phyloP scores from a whole-genome alignment of 371 early-diverging fungal genomes.

The Agmasoma carcini region DNA sequence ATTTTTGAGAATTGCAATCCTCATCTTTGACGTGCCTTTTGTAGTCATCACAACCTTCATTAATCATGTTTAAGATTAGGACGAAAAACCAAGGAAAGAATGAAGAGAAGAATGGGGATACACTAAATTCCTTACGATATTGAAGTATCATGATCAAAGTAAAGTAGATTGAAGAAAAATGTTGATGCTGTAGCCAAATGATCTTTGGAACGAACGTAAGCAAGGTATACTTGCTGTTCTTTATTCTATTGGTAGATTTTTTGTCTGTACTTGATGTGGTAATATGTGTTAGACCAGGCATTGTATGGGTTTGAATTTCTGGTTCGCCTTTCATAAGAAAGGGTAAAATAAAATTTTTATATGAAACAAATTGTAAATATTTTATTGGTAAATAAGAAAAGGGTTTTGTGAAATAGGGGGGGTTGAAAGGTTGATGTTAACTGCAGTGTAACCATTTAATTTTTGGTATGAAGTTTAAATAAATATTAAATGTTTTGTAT shows the following conservation, averaged over 20 bases:
- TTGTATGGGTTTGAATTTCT: too few species aligned
- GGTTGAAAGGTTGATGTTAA: too few species aligned
- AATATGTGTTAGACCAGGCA: too few species aligned
- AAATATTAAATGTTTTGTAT: too few species aligned
- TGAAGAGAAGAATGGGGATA: slow-evolving; percentile 76
- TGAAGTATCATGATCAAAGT: slow-evolving; percentile 80
- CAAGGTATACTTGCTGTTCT: slow-evolving; percentile 83
- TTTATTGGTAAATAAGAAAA: too few species aligned
- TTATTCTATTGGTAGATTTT: slow-evolving; percentile 65
- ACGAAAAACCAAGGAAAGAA: slow-evolving; percentile 85
- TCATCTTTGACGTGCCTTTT: slow-evolving; percentile 71
- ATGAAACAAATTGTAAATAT: too few species aligned
- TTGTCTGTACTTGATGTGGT: too few species aligned
- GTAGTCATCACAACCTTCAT: slow-evolving; percentile 85
- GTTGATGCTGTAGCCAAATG: slow-evolving; percentile 79
- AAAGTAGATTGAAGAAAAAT: slow-evolving; percentile 89
- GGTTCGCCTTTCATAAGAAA: too few species aligned
- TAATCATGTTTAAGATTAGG: slow-evolving; percentile 70
- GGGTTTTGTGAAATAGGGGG: too few species aligned
- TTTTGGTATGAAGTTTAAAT: too few species aligned
- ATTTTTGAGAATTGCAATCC: slow-evolving; percentile 39
- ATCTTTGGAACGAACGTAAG: slow-evolving; percentile 74
- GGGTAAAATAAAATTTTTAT: too few species aligned
- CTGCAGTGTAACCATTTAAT: too few species aligned
- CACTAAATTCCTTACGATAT: slow-evolving; percentile 59